Conservation (phyloP, 306 rosid genomes). For the Morella rubra region DNA sequence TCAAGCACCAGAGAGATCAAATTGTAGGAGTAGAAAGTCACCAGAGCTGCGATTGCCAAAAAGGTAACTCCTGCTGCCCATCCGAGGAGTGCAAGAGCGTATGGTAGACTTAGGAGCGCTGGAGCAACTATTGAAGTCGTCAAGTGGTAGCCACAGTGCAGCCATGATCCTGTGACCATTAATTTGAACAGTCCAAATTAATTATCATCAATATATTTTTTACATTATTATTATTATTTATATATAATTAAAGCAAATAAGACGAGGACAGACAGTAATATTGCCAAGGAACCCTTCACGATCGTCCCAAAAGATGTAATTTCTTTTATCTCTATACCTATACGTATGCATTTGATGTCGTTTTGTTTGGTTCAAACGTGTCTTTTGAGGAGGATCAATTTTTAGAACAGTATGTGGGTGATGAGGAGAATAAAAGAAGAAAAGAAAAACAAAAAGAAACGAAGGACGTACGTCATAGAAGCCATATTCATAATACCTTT, state of each 20-base stretch:
- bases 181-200: neutral
- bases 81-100: constrained; percentile 69
- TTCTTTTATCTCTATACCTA: too few relatives aligned
- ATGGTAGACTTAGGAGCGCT: constrained; percentile 72
- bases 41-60: constrained; percentile 57
- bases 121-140: constrained; percentile 89
- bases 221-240: too few relatives aligned
- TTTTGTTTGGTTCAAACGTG: too few relatives aligned
- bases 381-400: too few relatives aligned
- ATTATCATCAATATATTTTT: neutral
- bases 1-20: constrained; percentile 73
- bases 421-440: neutral
- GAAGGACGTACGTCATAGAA: too few relatives aligned
- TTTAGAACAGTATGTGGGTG: too few relatives aligned
- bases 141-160: constrained; percentile 83
- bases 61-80: constrained; percentile 68
- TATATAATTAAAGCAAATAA: too few relatives aligned
- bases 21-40: constrained; percentile 78
- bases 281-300: too few relatives aligned
- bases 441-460: neutral
- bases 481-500: constrained; percentile 37
- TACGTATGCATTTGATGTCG: too few relatives aligned
- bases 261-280: too few relatives aligned
- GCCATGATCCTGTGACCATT: constrained; percentile 61
- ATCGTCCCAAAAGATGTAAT: too few relatives aligned